Evolutionary conservation across 345 rosid species (phyloP).

Genomic region (Excoecaria cochinchinensis): DNA sequence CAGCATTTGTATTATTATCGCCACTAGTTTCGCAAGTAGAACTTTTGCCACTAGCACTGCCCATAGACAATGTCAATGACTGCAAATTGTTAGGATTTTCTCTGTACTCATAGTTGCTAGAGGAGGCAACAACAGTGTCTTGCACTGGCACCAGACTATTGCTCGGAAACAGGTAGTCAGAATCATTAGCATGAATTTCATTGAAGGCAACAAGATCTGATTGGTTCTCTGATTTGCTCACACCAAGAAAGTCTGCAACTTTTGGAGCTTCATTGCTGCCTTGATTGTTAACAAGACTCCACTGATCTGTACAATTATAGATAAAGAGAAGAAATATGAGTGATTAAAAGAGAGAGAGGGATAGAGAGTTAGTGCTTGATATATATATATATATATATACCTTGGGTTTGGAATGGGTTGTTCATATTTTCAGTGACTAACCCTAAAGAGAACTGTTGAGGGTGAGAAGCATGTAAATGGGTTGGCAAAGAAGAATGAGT

Average conservation of each 20-base stretch:
- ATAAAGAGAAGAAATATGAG: neutral
- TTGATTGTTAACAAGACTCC: constrained; percentile 70
- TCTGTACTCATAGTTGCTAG: constrained; percentile 54
- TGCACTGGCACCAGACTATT: constrained; percentile 57
- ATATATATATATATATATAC: constrained; percentile 28
- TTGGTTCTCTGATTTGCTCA: constrained; percentile 71
- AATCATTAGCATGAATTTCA: constrained; percentile 55
- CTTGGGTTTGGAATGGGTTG: constrained; percentile 85
- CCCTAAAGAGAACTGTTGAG: constrained; percentile 82
- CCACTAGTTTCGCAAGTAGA: constrained; percentile 63
- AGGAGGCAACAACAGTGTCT: constrained; percentile 34
- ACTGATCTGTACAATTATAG: constrained; percentile 42
- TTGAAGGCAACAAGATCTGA: constrained; percentile 71
- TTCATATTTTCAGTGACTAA: constrained; percentile 67
- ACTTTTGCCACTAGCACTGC: constrained; percentile 65
- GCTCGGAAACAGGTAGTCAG: constrained; percentile 59
- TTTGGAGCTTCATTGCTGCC: constrained; percentile 77
- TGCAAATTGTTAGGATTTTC: constrained; percentile 74
- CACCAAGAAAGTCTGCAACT: constrained; percentile 95
- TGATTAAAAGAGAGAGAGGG: neutral
- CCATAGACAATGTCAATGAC: constrained; percentile 89
- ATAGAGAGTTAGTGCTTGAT: neutral
- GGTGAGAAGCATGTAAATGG: constrained; percentile 67
- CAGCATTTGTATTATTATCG: constrained; percentile 48
- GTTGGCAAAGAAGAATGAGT: constrained; percentile 64